Percentiles rank a stretch among this genome's conserved stretches.
These are phyloP conservation scores for Kalaharituber pfeilii DNA, from an alignment of 2,329 filamentous ascomycete genomes.

Conservation along the genomic window DNA sequence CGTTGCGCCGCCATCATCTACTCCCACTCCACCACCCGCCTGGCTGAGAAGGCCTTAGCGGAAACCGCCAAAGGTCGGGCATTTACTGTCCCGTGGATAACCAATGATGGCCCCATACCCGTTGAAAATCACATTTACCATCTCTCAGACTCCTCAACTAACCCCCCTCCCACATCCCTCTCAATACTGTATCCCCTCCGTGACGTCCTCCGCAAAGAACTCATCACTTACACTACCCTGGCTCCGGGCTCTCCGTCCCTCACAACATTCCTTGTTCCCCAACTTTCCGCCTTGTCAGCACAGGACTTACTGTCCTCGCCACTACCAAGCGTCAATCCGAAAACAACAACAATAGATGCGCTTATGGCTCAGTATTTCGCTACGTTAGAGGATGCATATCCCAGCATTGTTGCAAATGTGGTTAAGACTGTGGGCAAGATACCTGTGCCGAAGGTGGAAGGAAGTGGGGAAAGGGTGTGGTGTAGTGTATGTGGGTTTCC, in stretches of 20 bases:
- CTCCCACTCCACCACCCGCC: slow-evolving; percentile 69
- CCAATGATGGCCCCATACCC: slow-evolving; percentile 53
- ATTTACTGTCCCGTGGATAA: slow-evolving; percentile 62
- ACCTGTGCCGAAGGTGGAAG: slow-evolving; percentile 30
- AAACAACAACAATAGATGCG: slow-evolving; percentile 74
- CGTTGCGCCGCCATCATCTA: slow-evolving; percentile 57
- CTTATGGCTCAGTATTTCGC: slow-evolving; percentile 80
- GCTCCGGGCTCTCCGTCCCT: neutral
- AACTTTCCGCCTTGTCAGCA: neutral
- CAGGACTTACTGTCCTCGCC: neutral
- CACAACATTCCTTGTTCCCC: neutral
- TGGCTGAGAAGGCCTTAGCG: slow-evolving; percentile 70
- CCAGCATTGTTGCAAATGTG: slow-evolving; percentile 86
- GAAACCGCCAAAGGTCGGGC: slow-evolving; percentile 86
- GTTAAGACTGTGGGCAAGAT: slow-evolving; percentile 82
- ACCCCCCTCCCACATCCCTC: slow-evolving; percentile 28
- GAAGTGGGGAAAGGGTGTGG: slow-evolving; percentile 2
- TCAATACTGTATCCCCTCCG: slow-evolving; percentile 61
- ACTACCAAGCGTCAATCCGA: slow-evolving; percentile 35
- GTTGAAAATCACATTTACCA: no score
- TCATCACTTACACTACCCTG: slow-evolving; percentile 47
- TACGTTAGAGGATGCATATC: slow-evolving; percentile 68
- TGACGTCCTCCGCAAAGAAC: slow-evolving; percentile 69
- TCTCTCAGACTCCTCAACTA: no score
- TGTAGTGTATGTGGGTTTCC: slow-evolving; percentile 22